These are phyloP conservation scores for Coemansia sp. DNA, from an alignment of 192 early-diverging fungal genomes.

Conservation along the genomic window DNA sequence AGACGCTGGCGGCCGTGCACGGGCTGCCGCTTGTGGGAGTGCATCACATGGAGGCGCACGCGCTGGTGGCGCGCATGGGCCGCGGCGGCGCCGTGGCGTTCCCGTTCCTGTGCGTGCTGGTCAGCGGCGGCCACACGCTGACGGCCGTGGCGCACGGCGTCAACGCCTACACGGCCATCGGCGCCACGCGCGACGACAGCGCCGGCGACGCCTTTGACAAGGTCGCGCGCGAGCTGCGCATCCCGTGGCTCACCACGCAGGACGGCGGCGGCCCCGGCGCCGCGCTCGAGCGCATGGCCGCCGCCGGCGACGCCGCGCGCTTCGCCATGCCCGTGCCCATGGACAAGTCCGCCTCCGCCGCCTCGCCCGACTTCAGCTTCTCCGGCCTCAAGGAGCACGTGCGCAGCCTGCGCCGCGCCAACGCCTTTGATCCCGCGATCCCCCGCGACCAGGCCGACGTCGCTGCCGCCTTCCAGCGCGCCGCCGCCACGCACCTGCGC, in stretches of 20 bases:
- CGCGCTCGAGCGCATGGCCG: slow-evolving; percentile 62
- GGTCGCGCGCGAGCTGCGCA: slow-evolving; percentile 58
- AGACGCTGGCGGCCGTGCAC: slow-evolving; percentile 64
- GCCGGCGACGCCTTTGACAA: slow-evolving; percentile 80
- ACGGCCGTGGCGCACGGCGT: slow-evolving; percentile 56
- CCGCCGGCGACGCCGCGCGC: slow-evolving; percentile 46
- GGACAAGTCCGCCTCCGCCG: slow-evolving; percentile 51
- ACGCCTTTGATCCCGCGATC: slow-evolving; percentile 16
- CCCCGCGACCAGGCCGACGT: slow-evolving; percentile 54
- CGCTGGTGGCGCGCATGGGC: slow-evolving; percentile 67
- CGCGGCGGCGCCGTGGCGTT: slow-evolving; percentile 38
- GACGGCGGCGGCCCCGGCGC: slow-evolving; percentile 66
- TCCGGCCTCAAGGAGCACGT: slow-evolving; percentile 71
- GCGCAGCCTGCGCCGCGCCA: slow-evolving; percentile 37
- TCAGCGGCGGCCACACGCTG: slow-evolving; percentile 75
- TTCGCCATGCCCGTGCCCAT: slow-evolving; percentile 59
- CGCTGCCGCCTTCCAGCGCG: slow-evolving; percentile 68
- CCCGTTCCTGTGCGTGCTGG: slow-evolving; percentile 67
- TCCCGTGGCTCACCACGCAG: slow-evolving; percentile 62
- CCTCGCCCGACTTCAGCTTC: slow-evolving; percentile 64
- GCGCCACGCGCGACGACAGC: slow-evolving; percentile 69
- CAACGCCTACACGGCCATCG: slow-evolving; percentile 58
- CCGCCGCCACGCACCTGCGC: slow-evolving; percentile 56
- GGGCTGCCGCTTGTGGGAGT: slow-evolving; percentile 69
- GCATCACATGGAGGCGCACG: slow-evolving; percentile 84